phyloP scores from a whole-genome alignment of 306 rosid species.

The Gleditsia sinensis region DNA sequence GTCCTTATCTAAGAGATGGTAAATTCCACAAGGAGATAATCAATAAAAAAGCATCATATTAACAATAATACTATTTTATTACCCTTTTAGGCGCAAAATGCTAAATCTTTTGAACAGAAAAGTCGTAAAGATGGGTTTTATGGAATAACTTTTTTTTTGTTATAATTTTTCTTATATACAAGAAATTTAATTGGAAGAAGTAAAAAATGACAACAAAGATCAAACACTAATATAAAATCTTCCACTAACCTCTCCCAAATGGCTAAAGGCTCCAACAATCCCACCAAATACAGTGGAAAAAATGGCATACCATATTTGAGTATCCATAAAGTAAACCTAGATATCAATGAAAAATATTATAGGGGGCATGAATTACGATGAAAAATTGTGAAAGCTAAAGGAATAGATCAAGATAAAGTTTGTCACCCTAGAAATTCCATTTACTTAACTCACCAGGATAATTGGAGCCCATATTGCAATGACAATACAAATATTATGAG shows the following conservation, averaged over 20 bases:
- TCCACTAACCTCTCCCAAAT: conserved; percentile 95
- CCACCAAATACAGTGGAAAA: conserved; percentile 93
- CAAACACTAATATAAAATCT: conserved; percentile 7
- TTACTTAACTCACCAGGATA: conserved; percentile 71
- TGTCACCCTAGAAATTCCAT: conserved; percentile 17
- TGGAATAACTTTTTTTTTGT: neutral
- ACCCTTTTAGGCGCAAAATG: conserved; percentile 1
- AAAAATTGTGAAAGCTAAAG: conserved; percentile 27
- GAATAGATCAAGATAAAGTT: conserved; percentile 26
- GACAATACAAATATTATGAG: conserved; percentile 59
- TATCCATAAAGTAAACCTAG: conserved; percentile 96
- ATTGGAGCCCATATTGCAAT: conserved; percentile 96
- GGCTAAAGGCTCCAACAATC: conserved; percentile 93
- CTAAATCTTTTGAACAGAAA: conserved; percentile 4
- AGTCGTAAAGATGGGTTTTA: neutral
- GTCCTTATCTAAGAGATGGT: conserved; percentile 79
- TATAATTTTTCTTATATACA: conserved; percentile 9
- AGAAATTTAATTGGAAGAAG: conserved; percentile 7
- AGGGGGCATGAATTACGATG: conserved; percentile 14
- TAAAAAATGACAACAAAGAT: neutral
- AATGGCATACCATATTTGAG: conserved; percentile 99
- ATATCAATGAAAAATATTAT: conserved; percentile 34
- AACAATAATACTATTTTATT: conserved; percentile 14
- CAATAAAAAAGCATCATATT: conserved; percentile 26
- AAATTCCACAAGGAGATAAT: conserved; percentile 34